Percentiles rank a stretch among this genome's conserved stretches.
Conservation (phyloP, 2,329 filamentous ascomycete genomes). For the Periglandula ipomoeae region DNA sequence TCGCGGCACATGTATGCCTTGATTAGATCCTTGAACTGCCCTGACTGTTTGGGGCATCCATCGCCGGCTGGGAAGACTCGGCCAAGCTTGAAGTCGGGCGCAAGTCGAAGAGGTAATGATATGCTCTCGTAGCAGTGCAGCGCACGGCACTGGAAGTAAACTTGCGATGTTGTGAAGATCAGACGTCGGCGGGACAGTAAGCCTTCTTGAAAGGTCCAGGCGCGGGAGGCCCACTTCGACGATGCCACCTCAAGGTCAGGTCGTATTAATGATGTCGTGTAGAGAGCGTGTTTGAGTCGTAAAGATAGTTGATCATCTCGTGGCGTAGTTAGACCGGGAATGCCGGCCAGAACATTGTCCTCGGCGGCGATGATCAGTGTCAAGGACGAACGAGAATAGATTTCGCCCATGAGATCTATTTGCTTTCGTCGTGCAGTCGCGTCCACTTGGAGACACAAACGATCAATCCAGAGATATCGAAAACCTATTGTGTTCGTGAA, state of each 20-base stretch:
- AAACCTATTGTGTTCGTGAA: slow-evolving; percentile 23
- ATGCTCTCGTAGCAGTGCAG: slow-evolving; percentile 30
- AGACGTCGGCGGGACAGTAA: slow-evolving; percentile 26
- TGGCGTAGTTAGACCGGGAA: slow-evolving; percentile 23
- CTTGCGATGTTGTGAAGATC: slow-evolving; percentile 27
- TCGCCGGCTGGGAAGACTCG: slow-evolving; percentile 22
- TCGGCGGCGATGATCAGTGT: slow-evolving; percentile 28
- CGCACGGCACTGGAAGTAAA: slow-evolving; percentile 28
- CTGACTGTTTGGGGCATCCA: slow-evolving; percentile 12
- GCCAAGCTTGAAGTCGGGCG: slow-evolving; percentile 21
- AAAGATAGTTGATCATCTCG: slow-evolving; percentile 27
- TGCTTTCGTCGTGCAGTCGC: slow-evolving; percentile 18
- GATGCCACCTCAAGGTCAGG: slow-evolving; percentile 26
- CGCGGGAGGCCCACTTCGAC: slow-evolving; percentile 26
- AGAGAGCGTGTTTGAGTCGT: slow-evolving; percentile 22
- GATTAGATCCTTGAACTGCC: slow-evolving; percentile 19
- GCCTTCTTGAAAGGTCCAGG: slow-evolving; percentile 29
- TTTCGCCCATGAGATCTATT: slow-evolving; percentile 22
- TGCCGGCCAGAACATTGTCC: slow-evolving; percentile 19
- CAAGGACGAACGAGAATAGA: slow-evolving; percentile 23
- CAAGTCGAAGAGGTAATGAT: slow-evolving; percentile 21
- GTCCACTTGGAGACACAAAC: slow-evolving; percentile 24
- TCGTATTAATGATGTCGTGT: slow-evolving; percentile 26
- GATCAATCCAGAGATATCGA: slow-evolving; percentile 29
- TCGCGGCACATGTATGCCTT: slow-evolving; percentile 23